Evolutionary conservation across 2,329 filamentous ascomycete genomes (phyloP), one percentile per base, ranked within the genome.

Genomic region (Furcasterigmium furcatum): DNA sequence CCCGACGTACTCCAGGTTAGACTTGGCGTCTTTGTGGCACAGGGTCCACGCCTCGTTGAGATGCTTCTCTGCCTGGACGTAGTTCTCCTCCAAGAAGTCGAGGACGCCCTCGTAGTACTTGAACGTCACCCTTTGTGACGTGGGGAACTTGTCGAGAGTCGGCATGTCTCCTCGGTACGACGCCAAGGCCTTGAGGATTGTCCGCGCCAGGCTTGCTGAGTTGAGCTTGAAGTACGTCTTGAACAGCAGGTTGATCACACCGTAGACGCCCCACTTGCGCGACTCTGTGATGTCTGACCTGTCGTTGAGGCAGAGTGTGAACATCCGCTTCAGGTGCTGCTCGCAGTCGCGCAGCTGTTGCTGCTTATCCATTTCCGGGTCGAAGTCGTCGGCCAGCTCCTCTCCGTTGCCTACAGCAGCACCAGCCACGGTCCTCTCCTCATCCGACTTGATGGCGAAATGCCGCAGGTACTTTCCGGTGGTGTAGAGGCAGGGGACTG

Each of bases 151-250:
- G 14, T 85, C 77, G 24, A 96, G 73, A 1, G 80, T 72, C 1
- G 94, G 94, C 71, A 99, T 86, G 57, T 99, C 92, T 38, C 81
- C 79, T 49, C 74, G 71, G 45, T 87, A 85, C 12, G 91, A 91
- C 39, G 85, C 78, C 40, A 99, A 76, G 0, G 90, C 91, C 54
- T 86, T 88, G 39, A 99, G 74, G 41, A 97, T 85, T 54, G 94
- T 96, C 62, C 94, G 91, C 16, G 86, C 95, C 18, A 97, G 74
- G n/a, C 83, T 84, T 46, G 95, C 86, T 27, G 87, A 88, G 68
- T 95, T 96, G 52, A 97, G 75, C 72, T 89, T 95, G 74, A 99
- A 99, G 66, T 97, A 96, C 2, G 91, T 97, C 69, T 97, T 97
- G 80, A 99, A 99, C 13, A 96, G 76, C 8, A 99, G 78, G 61